Evolutionary conservation across 2,329 filamentous ascomycete genomes (phyloP), one percentile per base, ranked within the genome.

Genomic region (Xylariaceae sp.): DNA sequence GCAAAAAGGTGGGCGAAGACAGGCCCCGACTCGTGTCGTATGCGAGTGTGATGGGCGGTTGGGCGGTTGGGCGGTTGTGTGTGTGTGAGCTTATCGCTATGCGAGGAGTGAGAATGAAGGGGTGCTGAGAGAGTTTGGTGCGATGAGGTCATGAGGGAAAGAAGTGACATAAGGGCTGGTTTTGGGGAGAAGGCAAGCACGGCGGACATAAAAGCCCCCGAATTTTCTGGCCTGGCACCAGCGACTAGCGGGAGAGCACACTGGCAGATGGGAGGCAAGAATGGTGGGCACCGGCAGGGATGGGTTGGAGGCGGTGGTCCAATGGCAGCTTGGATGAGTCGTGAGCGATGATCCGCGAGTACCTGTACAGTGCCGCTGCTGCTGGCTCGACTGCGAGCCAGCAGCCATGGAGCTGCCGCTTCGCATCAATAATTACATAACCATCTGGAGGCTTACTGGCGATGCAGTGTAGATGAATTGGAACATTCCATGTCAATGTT

Each of bases 101-200:
- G n/a, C n/a, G n/a, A n/a, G n/a, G n/a, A n/a, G 43, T 32, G 47
- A 59, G 53, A 51, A 59, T 61, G 57, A 58, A 55, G 54, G 56
- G 55, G 61, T 57, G 57, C 51, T 52, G 54, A 44, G 54, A 53
- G 57, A 64, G 63, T 62, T 68, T 64, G 62, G 62, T 62, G 63
- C 67, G 67, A 70, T 70, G 67, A 70, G 67, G 67, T 70, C 67
- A 70, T 70, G 67, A 70, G 67, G 61, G 63, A 68, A 41, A 69
- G 66, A 70, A 70, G 67, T 70, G 67, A 70, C 67, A 70, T 70
- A 70, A 70, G 66, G 66, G 67, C 62, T 68, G 67, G 67, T 68
- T 67, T 65, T 65, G 64, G 65, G 60, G 63, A 64, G 66, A 60
- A 66, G 62, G 60, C 63, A 67, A 61, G 64, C 67, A 70, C 67